Evolutionary conservation across 352 stramenopile species (phyloP).

Genomic region (Elongisporangium undulatum): DNA sequence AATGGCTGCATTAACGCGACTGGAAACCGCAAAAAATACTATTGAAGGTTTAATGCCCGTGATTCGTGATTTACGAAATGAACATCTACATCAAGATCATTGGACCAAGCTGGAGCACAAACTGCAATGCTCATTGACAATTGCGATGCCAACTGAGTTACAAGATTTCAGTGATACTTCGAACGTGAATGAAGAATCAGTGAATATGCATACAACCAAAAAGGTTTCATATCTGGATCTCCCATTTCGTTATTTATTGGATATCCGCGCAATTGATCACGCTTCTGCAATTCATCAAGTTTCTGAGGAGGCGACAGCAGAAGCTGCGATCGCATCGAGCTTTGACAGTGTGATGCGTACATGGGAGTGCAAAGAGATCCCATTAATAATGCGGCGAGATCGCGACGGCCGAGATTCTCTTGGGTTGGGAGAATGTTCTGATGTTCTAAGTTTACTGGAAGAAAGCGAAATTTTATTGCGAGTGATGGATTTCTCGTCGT

Average conservation of each 20-base stretch:
- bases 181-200: not conserved
- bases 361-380: conserved; percentile 60
- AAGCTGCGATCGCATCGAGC: conserved; percentile 53
- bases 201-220: conserved; percentile 3
- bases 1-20: conserved; percentile 20
- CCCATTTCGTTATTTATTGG: conserved; percentile 43
- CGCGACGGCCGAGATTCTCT: conserved; percentile 51
- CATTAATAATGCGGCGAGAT: conserved; percentile 39
- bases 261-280: conserved; percentile 35
- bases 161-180: not conserved
- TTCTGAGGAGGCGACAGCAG: conserved; percentile 61
- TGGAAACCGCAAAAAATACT: conserved; percentile 32
- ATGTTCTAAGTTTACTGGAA: conserved; percentile 54
- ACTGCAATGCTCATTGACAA: conserved; percentile 37
- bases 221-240: conserved; percentile 19
- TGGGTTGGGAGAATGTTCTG: conserved; percentile 48
- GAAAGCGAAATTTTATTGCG: conserved; percentile 69
- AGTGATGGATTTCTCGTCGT: conserved; percentile 71
- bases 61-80: conserved; percentile 60
- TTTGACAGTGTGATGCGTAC: conserved; percentile 51
- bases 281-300: conserved; percentile 50
- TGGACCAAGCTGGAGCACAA: conserved; percentile 77
- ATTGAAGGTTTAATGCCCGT: conserved; percentile 44
- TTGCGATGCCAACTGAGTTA: not conserved
- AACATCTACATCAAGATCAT: conserved; percentile 49